Conservation (phyloP, 805 yeast species). For the Kockiozyma suomiensis region DNA sequence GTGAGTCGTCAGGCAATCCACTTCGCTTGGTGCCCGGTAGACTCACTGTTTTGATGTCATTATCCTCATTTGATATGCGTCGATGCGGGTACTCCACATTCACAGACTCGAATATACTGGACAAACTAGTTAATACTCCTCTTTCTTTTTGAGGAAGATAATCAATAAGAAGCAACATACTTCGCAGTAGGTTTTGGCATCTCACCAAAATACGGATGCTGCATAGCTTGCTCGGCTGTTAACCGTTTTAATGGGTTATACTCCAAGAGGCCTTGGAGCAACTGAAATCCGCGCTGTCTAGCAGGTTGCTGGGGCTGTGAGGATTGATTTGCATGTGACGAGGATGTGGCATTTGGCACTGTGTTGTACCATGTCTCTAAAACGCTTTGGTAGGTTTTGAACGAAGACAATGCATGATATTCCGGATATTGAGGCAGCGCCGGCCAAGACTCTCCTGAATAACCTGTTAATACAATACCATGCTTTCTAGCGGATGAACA, state of each 20-base stretch:
- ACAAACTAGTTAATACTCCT: neutral
- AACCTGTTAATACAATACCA: neutral
- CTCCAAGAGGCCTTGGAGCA: slow-evolving; percentile 65
- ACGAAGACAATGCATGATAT: slow-evolving; percentile 58
- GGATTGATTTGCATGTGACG: neutral
- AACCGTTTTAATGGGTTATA: slow-evolving; percentile 83
- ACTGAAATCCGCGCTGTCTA: slow-evolving; percentile 56
- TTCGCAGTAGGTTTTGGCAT: slow-evolving; percentile 67
- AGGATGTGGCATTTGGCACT: slow-evolving; percentile 54
- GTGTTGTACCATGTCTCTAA: slow-evolving; percentile 83
- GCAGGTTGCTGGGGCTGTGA: neutral
- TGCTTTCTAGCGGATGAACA: neutral
- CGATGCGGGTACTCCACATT: slow-evolving; percentile 79
- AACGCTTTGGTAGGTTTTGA: slow-evolving; percentile 66
- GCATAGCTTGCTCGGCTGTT: slow-evolving; percentile 74
- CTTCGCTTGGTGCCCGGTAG: slow-evolving; percentile 42
- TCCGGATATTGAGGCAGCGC: slow-evolving; percentile 81
- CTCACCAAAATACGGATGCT: slow-evolving; percentile 76
- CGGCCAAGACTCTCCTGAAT: slow-evolving; percentile 68
- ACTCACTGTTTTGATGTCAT: slow-evolving; percentile 59
- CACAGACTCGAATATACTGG: slow-evolving; percentile 70
- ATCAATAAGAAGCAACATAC: slow-evolving; percentile 17
- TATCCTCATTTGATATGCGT: slow-evolving; percentile 83
- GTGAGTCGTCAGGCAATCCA: slow-evolving; percentile 33
- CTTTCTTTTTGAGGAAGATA: neutral